phyloP scores from a whole-genome alignment of 129 eudicot genomes.

The Heracleum sosnowskyi region DNA sequence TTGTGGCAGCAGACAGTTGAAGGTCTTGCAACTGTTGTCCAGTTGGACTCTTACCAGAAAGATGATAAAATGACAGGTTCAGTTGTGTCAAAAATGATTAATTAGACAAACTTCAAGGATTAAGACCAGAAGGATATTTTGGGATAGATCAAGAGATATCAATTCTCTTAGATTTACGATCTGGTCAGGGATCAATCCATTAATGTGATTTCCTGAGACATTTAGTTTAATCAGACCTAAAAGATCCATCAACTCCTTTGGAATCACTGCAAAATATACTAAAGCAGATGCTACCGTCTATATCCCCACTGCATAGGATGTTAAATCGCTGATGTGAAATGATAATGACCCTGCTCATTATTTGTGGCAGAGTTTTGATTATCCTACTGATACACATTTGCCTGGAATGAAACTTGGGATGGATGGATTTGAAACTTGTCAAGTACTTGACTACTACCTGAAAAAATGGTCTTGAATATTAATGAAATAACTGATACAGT shows the following conservation, averaged over 20 bases:
- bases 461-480: too few species aligned
- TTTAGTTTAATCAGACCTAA: background rate
- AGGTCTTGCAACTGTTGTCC: constrained; percentile 1
- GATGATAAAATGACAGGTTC: background rate
- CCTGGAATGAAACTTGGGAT: too few species aligned
- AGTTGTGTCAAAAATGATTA: background rate
- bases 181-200: background rate
- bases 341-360: too few species aligned
- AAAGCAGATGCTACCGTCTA: too few species aligned
- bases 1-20: background rate
- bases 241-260: background rate
- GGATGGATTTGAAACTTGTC: too few species aligned
- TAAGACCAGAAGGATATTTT: background rate
- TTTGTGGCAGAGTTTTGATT: too few species aligned
- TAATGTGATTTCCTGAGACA: background rate
- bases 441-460: too few species aligned
- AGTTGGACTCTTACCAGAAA: background rate
- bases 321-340: too few species aligned
- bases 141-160: background rate
- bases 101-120: background rate
- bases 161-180: background rate
- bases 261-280: background rate
- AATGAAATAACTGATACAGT: too few species aligned
- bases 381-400: too few species aligned
- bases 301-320: too few species aligned